Conservation (phyloP, 371 early-diverging fungal genomes). For the Apophysomyces variabilis region DNA sequence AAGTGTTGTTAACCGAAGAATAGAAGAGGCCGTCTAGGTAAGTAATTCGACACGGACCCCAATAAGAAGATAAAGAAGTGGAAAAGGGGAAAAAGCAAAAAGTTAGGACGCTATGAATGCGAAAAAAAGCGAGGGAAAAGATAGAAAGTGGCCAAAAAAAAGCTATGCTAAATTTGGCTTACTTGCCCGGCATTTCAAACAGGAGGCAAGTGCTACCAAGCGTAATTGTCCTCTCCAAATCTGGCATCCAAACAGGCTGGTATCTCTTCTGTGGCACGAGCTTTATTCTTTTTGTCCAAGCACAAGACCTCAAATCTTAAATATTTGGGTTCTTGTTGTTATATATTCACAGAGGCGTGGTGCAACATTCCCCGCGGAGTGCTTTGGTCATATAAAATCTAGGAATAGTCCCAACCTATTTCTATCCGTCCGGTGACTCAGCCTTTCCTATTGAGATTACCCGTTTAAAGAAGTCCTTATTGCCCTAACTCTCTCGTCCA, state of each 20-base stretch:
- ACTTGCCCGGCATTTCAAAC: constrained; percentile 7
- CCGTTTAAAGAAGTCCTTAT: not conserved
- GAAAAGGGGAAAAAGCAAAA: not conserved
- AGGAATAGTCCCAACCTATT: not conserved
- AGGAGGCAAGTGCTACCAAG: constrained; percentile 7
- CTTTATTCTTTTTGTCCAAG: not conserved
- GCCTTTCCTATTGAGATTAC: not conserved
- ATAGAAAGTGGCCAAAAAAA: not conserved
- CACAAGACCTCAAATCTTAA: not conserved
- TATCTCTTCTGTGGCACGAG: constrained; percentile 7
- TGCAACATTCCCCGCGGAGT: constrained; percentile 8
- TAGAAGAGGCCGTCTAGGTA: too few relatives aligned
- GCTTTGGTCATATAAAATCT: not conserved
- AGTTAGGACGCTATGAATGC: not conserved
- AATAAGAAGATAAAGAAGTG: not conserved
- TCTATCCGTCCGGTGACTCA: constrained; percentile 3
- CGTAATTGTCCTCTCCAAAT: constrained; percentile 8
- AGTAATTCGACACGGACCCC: not conserved
- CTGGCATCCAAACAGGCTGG: constrained; percentile 8
- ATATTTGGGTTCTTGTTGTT: too few relatives aligned
- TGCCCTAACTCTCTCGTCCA: too few relatives aligned
- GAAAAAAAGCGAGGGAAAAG: constrained; percentile 3
- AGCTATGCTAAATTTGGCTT: constrained; percentile 10
- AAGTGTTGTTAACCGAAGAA: too few relatives aligned
- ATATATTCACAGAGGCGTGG: not conserved